These are phyloP conservation scores for Amniculicola lignicola DNA, from an alignment of 495 filamentous ascomycete species.

Conservation along the genomic window DNA sequence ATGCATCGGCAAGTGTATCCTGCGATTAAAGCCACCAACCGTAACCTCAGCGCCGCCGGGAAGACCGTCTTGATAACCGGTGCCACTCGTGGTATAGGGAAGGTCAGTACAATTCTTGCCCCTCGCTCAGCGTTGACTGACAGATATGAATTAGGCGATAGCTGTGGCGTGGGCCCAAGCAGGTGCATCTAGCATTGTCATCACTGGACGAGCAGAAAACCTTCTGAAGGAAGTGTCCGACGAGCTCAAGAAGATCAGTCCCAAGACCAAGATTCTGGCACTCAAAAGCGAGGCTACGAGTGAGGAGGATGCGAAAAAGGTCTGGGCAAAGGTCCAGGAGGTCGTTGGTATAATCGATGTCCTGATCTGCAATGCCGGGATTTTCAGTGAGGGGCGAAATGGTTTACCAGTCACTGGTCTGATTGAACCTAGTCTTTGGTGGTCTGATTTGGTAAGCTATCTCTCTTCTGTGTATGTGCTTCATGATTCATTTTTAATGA, in stretches of 20 bases:
- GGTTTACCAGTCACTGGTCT: conserved; percentile 12
- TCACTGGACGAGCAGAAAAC: conserved; percentile 6
- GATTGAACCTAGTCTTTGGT: conserved; percentile 21
- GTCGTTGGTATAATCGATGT: conserved; percentile 25
- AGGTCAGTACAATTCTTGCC: background rate
- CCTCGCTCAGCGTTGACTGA: background rate
- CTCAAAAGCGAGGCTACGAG: conserved; percentile 6
- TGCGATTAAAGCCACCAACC: conserved; percentile 42
- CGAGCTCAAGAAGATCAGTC: conserved; percentile 7
- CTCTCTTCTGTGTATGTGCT: background rate
- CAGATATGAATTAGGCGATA: conserved; percentile 2
- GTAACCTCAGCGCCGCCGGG: conserved; percentile 40
- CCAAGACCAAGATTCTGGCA: conserved; percentile 15
- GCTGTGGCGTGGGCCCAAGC: conserved; percentile 18
- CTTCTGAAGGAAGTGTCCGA: conserved; percentile 5
- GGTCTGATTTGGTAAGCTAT: conserved; percentile 23
- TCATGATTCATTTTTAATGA: background rate
- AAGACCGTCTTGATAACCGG: conserved; percentile 49
- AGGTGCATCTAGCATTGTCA: conserved; percentile 12
- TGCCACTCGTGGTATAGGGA: conserved; percentile 31
- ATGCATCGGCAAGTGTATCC: conserved; percentile 46
- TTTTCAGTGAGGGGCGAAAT: background rate
- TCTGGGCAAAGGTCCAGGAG: conserved; percentile 20
- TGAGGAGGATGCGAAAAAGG: conserved; percentile 7
- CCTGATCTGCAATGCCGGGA: conserved; percentile 27